Evolutionary conservation across 257 asterid species (phyloP), one percentile per base, ranked within the genome.

Genomic region (Coffea canephora): DNA sequence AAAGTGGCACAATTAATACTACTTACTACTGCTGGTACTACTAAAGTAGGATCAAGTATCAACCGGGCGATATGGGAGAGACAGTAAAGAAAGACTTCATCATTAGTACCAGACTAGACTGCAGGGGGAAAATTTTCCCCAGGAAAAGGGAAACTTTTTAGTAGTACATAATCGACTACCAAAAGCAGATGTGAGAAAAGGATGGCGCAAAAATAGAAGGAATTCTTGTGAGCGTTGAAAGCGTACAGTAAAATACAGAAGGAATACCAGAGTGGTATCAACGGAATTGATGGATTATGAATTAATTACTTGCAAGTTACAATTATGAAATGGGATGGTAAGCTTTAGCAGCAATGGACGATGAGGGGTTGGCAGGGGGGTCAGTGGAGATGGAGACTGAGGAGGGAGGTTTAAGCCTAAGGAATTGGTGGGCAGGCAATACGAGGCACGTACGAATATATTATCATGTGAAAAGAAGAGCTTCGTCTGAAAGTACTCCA

Each of bases 1-100:
- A 71, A 45, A 75, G 54, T 31, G 66, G 52, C 57, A 55, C 55
- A 55, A 54, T 78, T 16, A 50, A 46, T 50, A 64, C 72, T 13
- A 41, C 41, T 50, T 36, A 69, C 10, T 4, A 39, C 43, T 39
- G 43, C 43, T 39, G 4, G 43, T 39, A 39, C 43, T 39, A 39
- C 43, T 39, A 39, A 39, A 50, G 68, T 5, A 46, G 48, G 18
- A 39, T 55, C 15, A 3, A 14, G 46, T 61, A 61, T 76, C 54
- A 62, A 31, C 50, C 11, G 46, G 34, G 39, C 71, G 83, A 74
- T 67, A 34, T 21, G 46, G 48, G 83, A 75, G 82, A 69, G 80
- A 61, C 77, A 61, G 72, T 45, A 73, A 48, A 69, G 71, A 76
- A 61, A 49, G 62, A 43, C 2, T n/a, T 55, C 25, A 31, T 68